Conservation (phyloP, 805 yeast genomes). For the Ogataea nakhonphanomensis region DNA sequence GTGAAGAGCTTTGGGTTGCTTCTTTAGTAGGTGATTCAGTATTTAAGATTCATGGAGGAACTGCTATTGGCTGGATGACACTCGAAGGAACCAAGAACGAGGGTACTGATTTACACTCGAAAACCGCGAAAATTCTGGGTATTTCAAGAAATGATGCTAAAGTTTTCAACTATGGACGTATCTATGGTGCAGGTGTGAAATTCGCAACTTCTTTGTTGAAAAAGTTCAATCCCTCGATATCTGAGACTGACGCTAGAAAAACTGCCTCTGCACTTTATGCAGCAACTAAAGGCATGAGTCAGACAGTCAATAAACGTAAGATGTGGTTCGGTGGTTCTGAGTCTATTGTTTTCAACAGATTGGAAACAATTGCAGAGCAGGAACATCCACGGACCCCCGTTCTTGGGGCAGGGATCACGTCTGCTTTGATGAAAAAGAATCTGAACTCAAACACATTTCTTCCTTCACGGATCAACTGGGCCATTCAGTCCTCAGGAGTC, state of each 20-base stretch:
- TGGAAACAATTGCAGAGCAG: slow-evolving; percentile 83
- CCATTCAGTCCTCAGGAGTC: slow-evolving; percentile 96
- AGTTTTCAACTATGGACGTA: slow-evolving; percentile 92
- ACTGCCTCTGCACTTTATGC: slow-evolving; percentile 68
- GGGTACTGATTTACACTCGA: slow-evolving; percentile 93
- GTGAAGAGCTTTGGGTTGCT: slow-evolving; percentile 98
- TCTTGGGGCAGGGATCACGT: slow-evolving; percentile 88
- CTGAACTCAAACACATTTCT: slow-evolving; percentile 64
- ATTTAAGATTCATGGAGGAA: slow-evolving; percentile 87
- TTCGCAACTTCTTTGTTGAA: slow-evolving; percentile 83
- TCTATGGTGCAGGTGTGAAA: slow-evolving; percentile 94
- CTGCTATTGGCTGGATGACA: slow-evolving; percentile 99
- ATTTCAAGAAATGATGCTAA: slow-evolving; percentile 91
- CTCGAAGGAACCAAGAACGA: slow-evolving; percentile 89
- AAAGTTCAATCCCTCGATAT: slow-evolving; percentile 71
- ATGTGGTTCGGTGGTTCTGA: slow-evolving; percentile 90
- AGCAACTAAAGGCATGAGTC: slow-evolving; percentile 74
- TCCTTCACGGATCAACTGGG: slow-evolving; percentile 95
- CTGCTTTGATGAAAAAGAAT: slow-evolving; percentile 67
- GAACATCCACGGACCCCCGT: slow-evolving; percentile 85
- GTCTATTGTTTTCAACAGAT: slow-evolving; percentile 81
- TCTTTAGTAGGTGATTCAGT: slow-evolving; percentile 90
- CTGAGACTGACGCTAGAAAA: slow-evolving; percentile 61
- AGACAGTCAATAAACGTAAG: slow-evolving; percentile 21
- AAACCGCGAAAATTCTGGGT: slow-evolving; percentile 85